phyloP scores from a whole-genome alignment of 2,329 filamentous ascomycete genomes.

The Clonostachys chloroleuca region DNA sequence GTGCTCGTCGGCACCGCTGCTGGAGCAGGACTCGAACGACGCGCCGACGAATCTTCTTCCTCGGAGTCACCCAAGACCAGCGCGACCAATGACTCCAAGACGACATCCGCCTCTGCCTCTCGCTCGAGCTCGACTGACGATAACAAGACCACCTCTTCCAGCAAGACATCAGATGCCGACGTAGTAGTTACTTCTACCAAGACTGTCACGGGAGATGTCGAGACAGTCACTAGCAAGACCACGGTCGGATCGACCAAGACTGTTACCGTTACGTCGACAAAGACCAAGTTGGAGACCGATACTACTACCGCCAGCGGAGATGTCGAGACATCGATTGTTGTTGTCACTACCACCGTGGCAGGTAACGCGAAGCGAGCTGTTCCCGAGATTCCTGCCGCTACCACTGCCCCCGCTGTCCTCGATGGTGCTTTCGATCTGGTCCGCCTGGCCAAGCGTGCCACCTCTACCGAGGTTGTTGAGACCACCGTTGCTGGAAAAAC shows the following conservation, averaged over 20 bases:
- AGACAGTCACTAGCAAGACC: constrained; percentile 1
- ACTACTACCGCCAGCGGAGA: constrained; percentile 20
- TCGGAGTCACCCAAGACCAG: not conserved
- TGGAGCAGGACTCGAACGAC: not conserved
- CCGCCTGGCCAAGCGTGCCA: constrained; percentile 24
- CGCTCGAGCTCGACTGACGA: not conserved
- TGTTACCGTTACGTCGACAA: constrained; percentile 9
- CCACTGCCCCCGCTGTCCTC: constrained; percentile 5
- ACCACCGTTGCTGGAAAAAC: constrained; percentile 20
- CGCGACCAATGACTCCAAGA: not conserved
- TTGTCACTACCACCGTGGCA: constrained; percentile 26
- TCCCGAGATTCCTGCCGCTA: not conserved
- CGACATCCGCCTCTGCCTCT: not conserved
- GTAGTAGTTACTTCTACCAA: constrained; percentile 18
- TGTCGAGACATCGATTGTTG: constrained; percentile 25
- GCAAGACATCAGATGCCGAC: constrained; percentile 9
- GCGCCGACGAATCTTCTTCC: not conserved
- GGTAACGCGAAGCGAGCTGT: constrained; percentile 23
- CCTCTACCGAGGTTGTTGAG: constrained; percentile 21
- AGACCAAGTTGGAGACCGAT: constrained; percentile 15
- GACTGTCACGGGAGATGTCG: constrained; percentile 18
- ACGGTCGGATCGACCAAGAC: constrained; percentile 8
- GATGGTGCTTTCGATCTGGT: not conserved
- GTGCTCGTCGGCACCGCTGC: constrained; percentile 1
- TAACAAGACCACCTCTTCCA: not conserved